These are phyloP conservation scores for Tricholoma saponaceum DNA, from an alignment of 768 basidiomycete species.

Conservation along the genomic window DNA sequence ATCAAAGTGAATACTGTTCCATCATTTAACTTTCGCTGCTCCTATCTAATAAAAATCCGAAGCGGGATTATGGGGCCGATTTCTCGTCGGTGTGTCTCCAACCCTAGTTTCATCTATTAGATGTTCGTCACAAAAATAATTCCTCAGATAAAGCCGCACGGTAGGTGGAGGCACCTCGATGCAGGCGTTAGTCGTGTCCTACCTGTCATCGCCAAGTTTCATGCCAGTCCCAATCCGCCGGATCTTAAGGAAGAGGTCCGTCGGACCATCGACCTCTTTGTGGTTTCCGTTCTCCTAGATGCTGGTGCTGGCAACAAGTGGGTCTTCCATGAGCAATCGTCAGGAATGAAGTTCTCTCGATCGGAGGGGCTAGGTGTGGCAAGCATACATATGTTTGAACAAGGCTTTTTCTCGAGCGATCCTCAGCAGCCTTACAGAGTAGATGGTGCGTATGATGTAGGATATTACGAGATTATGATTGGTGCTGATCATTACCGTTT, in stretches of 20 bases:
- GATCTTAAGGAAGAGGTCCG: conserved; percentile 59
- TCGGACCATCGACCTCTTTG: conserved; percentile 83
- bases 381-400: conserved; percentile 83
- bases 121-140: not conserved
- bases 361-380: conserved; percentile 89
- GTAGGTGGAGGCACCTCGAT: conserved; percentile 88
- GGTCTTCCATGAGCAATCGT: conserved; percentile 63
- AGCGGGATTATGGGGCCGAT: conserved; percentile 80
- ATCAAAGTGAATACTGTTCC: conserved; percentile 57
- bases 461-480: not conserved
- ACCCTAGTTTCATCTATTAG: not conserved
- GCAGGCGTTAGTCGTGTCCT: conserved; percentile 59
- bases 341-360: conserved; percentile 51
- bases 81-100: conserved; percentile 50
- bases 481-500: not conserved
- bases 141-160: conserved; percentile 76
- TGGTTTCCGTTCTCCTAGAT: conserved; percentile 89
- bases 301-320: conserved; percentile 88
- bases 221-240: conserved; percentile 31
- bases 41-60: conserved; percentile 4
- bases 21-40: not conserved
- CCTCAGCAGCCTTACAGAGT: conserved; percentile 61
- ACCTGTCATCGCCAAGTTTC: conserved; percentile 59
- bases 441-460: conserved; percentile 57
- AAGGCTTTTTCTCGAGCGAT: conserved; percentile 77